Evolutionary conservation across 768 basidiomycete genomes (phyloP).

Genomic region (Kwoniella sp.): DNA sequence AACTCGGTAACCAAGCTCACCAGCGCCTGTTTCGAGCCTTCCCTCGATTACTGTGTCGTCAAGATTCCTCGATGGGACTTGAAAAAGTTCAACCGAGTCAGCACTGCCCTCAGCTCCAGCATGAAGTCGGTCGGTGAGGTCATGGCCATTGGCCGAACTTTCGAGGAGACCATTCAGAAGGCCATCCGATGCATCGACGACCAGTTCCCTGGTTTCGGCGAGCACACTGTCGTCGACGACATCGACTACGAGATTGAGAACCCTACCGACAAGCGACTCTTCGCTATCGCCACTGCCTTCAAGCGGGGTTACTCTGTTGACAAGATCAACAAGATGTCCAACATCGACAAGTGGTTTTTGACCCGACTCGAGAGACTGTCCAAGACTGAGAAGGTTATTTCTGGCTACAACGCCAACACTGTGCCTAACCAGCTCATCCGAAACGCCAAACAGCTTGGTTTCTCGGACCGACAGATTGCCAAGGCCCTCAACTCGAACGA

Average conservation of each 20-base stretch:
- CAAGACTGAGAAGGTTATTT: slow-evolving; percentile 70
- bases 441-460: slow-evolving; percentile 88
- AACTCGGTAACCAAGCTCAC: slow-evolving; percentile 97
- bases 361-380: slow-evolving; percentile 78
- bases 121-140: slow-evolving; percentile 99
- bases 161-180: slow-evolving; percentile 98
- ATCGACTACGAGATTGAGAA: slow-evolving; percentile 89
- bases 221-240: slow-evolving; percentile 65
- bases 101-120: slow-evolving; percentile 80
- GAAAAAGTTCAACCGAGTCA: slow-evolving; percentile 95
- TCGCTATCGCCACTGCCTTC: slow-evolving; percentile 91
- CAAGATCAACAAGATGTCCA: slow-evolving; percentile 95
- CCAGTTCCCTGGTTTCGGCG: slow-evolving; percentile 84
- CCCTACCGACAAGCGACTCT: slow-evolving; percentile 95
- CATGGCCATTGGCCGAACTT: slow-evolving; percentile 97
- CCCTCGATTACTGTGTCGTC: slow-evolving; percentile 93
- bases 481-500: slow-evolving; percentile 79
- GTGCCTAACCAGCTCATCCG: slow-evolving; percentile 64
- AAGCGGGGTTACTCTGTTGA: slow-evolving; percentile 89
- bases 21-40: slow-evolving; percentile 95
- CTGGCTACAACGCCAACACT: slow-evolving; percentile 64
- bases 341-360: slow-evolving; percentile 98
- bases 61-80: slow-evolving; percentile 99
- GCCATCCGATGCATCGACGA: slow-evolving; percentile 96
- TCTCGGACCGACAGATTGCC: slow-evolving; percentile 89